These are phyloP conservation scores for Prunus mira DNA, from an alignment of 306 rosid species.

Conservation along the genomic window DNA sequence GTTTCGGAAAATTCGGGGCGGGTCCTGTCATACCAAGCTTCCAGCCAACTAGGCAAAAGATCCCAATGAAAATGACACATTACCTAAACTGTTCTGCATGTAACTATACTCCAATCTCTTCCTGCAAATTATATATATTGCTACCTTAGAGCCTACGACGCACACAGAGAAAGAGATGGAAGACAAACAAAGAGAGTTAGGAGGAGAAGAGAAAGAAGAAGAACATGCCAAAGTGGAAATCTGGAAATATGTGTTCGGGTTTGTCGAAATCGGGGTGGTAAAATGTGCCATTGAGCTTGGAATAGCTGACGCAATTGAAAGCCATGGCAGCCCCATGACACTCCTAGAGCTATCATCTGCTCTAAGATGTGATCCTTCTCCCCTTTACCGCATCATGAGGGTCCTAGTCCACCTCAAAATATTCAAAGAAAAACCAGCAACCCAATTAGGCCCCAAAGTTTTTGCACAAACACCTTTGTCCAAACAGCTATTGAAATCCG, in stretches of 20 bases:
- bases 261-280: slow-evolving; percentile 50
- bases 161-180: not conserved
- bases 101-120: not conserved
- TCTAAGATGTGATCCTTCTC: slow-evolving; percentile 27
- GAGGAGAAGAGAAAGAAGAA: slow-evolving; percentile 8
- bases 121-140: not conserved
- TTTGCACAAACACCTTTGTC: slow-evolving; percentile 35
- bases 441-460: not conserved
- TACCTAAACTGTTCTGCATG: not conserved
- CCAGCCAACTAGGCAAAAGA: too few species aligned
- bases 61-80: too few species aligned
- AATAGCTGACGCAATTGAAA: slow-evolving; percentile 59
- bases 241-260: slow-evolving; percentile 55
- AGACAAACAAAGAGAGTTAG: not conserved
- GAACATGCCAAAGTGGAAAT: slow-evolving; percentile 35
- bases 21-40: too few species aligned
- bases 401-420: slow-evolving; percentile 38
- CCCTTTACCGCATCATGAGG: slow-evolving; percentile 44
- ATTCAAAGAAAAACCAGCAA: slow-evolving; percentile 34
- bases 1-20: too few species aligned
- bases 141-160: not conserved
- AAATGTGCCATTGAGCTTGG: slow-evolving; percentile 67
- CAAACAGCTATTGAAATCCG: slow-evolving; percentile 3
- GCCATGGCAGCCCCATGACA: slow-evolving; percentile 43
- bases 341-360: slow-evolving; percentile 44